These are phyloP conservation scores for Melampsora medusae DNA, from an alignment of 1,284 basidiomycete genomes.

Conservation along the genomic window DNA sequence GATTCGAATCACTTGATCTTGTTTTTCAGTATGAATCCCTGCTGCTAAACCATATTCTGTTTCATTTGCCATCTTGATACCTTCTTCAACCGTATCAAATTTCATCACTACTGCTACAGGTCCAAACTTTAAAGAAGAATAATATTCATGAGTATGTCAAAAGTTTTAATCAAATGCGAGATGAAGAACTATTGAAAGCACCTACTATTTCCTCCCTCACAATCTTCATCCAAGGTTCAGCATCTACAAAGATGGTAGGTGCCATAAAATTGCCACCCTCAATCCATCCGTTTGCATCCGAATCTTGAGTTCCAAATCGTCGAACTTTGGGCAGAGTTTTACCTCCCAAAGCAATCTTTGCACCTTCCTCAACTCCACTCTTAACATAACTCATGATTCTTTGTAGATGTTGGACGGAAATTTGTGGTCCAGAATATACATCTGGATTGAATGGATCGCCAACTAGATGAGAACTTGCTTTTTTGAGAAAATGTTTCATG, in stretches of 20 bases:
- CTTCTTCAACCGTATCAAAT: slow-evolving; percentile 54
- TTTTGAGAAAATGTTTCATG: slow-evolving; percentile 61
- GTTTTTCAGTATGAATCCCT: slow-evolving; percentile 78
- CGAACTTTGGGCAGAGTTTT: slow-evolving; percentile 49
- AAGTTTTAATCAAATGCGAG: neutral
- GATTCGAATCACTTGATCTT: slow-evolving; percentile 81
- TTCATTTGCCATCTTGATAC: slow-evolving; percentile 73
- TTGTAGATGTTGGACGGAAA: slow-evolving; percentile 68
- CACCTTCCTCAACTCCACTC: slow-evolving; percentile 76
- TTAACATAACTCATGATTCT: slow-evolving; percentile 87
- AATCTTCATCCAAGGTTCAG: slow-evolving; percentile 48
- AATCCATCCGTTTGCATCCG: slow-evolving; percentile 12
- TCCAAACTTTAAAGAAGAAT: slow-evolving; percentile 46
- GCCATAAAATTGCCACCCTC: slow-evolving; percentile 48
- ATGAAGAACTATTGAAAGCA: neutral
- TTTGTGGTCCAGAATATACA: slow-evolving; percentile 80
- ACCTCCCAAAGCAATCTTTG: slow-evolving; percentile 76
- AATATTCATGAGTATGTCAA: neutral
- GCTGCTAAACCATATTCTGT: slow-evolving; percentile 84
- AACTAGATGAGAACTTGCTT: slow-evolving; percentile 63
- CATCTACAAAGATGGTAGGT: slow-evolving; percentile 49
- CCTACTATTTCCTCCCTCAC: slow-evolving; percentile 48
- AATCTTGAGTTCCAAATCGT: too few species aligned
- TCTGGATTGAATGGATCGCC: slow-evolving; percentile 75
- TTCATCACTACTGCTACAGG: slow-evolving; percentile 49